phyloP scores from a whole-genome alignment of 768 basidiomycete genomes.

The Tricholoma matsutake region DNA sequence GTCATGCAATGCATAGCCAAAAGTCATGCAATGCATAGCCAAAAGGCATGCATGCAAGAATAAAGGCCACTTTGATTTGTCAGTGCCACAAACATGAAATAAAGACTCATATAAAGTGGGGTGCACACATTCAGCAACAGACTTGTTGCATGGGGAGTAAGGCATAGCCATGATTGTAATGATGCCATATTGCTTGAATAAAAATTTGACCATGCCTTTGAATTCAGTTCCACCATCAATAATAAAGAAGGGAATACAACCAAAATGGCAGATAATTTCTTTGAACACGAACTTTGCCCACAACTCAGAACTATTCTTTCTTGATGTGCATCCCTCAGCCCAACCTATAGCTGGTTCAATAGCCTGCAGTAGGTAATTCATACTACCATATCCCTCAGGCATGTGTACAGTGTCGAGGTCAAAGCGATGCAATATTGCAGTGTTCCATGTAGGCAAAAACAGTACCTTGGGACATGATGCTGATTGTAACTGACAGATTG shows the following conservation, averaged over 20 bases:
- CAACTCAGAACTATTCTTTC: constrained; percentile 25
- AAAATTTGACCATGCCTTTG: constrained; percentile 19
- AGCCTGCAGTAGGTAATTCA: constrained; percentile 16
- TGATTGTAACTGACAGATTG: constrained; percentile 27
- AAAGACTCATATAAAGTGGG: constrained; percentile 21
- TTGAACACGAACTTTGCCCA: constrained; percentile 18
- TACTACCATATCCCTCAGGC: constrained; percentile 14
- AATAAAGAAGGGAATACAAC: constrained; percentile 7
- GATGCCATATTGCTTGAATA: constrained; percentile 12
- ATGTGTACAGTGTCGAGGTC: constrained; percentile 29
- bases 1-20: too few species aligned
- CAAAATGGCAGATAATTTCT: constrained; percentile 16
- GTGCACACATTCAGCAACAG: constrained; percentile 26
- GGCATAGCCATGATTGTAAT: constrained; percentile 27
- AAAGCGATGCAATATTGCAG: constrained; percentile 21
- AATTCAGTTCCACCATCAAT: constrained; percentile 26
- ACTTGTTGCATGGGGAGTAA: constrained; percentile 34
- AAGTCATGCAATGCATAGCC: constrained; percentile 24
- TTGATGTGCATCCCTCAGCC: constrained; percentile 26
- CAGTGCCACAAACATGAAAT: constrained; percentile 14
- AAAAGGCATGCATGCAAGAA: constrained; percentile 21
- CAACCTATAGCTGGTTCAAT: constrained; percentile 23
- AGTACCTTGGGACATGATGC: constrained; percentile 17
- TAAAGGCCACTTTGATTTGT: constrained; percentile 19
- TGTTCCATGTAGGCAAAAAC: constrained; percentile 13